Conservation (phyloP, 192 early-diverging fungal genomes). For the Pilaira anomala region DNA sequence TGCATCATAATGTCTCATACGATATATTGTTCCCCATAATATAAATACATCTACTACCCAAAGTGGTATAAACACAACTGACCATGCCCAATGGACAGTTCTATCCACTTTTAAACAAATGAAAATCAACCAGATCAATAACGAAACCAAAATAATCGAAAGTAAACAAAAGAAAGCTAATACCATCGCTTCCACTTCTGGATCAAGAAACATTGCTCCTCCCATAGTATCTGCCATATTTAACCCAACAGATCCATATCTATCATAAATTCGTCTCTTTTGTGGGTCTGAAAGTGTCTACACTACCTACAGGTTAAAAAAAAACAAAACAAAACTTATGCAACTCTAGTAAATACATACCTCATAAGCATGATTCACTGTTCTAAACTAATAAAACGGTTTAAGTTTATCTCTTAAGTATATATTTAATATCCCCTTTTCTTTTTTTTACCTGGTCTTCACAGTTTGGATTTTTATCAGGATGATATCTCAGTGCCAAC, state of each 20-base stretch:
- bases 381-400: conserved; percentile 57
- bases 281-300: conserved; percentile 62
- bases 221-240: conserved; percentile 60
- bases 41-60: conserved; percentile 62
- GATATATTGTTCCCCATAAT: conserved; percentile 19
- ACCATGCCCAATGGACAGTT: conserved; percentile 61
- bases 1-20: conserved; percentile 5
- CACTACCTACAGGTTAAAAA: not conserved
- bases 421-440: not conserved
- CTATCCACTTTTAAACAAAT: conserved; percentile 70
- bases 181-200: conserved; percentile 57
- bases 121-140: conserved; percentile 79
- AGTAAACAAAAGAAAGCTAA: conserved; percentile 52
- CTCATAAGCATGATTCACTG: conserved; percentile 80
- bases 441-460: conserved; percentile 19
- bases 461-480: conserved; percentile 52
- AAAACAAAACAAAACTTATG: not conserved
- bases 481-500: conserved; percentile 52
- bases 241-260: conserved; percentile 72
- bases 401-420: no score
- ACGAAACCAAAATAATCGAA: conserved; percentile 49
- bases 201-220: conserved; percentile 57
- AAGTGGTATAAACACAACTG: conserved; percentile 74
- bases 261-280: conserved; percentile 82
- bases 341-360: no score